A percentile compares a stretch with the other conserved stretches of the same genome.
Conservation (phyloP, 805 yeast species). For the Yarrowia deformans region DNA sequence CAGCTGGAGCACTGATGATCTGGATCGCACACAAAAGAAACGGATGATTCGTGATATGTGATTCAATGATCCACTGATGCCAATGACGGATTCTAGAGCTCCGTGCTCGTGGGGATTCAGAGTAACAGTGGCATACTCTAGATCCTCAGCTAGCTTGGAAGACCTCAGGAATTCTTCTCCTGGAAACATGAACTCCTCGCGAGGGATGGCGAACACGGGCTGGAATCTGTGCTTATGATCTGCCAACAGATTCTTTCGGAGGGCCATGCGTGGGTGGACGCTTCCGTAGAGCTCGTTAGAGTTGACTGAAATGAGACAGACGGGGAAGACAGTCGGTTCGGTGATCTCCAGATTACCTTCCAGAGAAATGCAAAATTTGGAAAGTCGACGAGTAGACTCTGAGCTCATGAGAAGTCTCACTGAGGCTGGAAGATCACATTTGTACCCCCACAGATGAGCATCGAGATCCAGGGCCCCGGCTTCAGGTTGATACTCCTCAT, state of each 20-base stretch:
- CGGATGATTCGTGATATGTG: constrained; percentile 19
- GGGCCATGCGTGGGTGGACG: neutral
- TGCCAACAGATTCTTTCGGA: neutral
- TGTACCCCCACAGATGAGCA: constrained; percentile 5
- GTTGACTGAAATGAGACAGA: constrained; percentile 19
- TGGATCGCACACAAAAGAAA: constrained; percentile 14
- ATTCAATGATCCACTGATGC: constrained; percentile 8
- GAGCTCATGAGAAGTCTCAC: constrained; percentile 25
- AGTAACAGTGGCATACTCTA: neutral
- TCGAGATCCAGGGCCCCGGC: neutral
- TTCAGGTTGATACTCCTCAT: constrained; percentile 26
- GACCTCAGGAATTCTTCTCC: constrained; percentile 12
- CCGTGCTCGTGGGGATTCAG: constrained; percentile 12
- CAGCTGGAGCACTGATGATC: constrained; percentile 9
- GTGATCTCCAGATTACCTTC: constrained; percentile 1
- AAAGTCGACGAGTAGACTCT: constrained; percentile 15
- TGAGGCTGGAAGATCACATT: neutral
- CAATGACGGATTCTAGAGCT: constrained; percentile 5
- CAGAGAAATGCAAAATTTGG: constrained; percentile 25
- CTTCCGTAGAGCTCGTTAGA: constrained; percentile 11
- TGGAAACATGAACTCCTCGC: constrained; percentile 30
- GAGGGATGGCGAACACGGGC: constrained; percentile 22
- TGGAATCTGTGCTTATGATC: constrained; percentile 26
- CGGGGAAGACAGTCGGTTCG: constrained; percentile 8
- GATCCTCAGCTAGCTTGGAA: constrained; percentile 11